Conservation (phyloP, 441 rosid genomes). For the Arabidopsis hybrid region DNA sequence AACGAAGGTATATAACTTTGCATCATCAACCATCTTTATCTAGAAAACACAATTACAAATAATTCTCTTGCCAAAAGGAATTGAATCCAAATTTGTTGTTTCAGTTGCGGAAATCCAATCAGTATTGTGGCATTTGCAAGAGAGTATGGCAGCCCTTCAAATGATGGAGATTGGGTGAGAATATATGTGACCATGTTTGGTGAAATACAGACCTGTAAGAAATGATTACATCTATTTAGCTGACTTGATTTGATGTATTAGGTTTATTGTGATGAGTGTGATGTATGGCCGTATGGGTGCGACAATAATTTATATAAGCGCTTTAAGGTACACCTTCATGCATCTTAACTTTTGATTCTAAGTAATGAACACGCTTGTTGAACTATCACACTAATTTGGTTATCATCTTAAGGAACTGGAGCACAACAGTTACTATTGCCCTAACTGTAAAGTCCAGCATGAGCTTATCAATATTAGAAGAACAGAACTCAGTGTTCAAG, state of each 20-base stretch:
- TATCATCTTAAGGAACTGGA: constrained; percentile 73
- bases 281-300: constrained; percentile 87
- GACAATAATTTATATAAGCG: constrained; percentile 68
- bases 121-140: constrained; percentile 95
- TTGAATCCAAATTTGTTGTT: constrained; percentile 34
- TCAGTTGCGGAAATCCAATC: constrained; percentile 82
- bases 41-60: background rate
- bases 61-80: background rate
- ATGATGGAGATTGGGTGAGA: constrained; percentile 93
- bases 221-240: constrained; percentile 42
- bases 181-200: constrained; percentile 33
- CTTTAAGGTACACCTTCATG: constrained; percentile 61
- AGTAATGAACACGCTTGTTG: no score
- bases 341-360: no score
- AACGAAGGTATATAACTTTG: constrained; percentile 67
- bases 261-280: constrained; percentile 98
- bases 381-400: constrained; percentile 45
- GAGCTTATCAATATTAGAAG: constrained; percentile 46
- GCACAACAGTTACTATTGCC: constrained; percentile 75
- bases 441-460: constrained; percentile 70
- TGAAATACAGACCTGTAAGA: constrained; percentile 22
- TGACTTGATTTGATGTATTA: constrained; percentile 45
- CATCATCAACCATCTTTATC: constrained; percentile 15
- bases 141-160: constrained; percentile 85
- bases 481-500: constrained; percentile 59